Percentiles rank a stretch among this genome's conserved stretches.
Conservation (phyloP, 2,329 filamentous ascomycete genomes). For the Xylariaceae sp. region DNA sequence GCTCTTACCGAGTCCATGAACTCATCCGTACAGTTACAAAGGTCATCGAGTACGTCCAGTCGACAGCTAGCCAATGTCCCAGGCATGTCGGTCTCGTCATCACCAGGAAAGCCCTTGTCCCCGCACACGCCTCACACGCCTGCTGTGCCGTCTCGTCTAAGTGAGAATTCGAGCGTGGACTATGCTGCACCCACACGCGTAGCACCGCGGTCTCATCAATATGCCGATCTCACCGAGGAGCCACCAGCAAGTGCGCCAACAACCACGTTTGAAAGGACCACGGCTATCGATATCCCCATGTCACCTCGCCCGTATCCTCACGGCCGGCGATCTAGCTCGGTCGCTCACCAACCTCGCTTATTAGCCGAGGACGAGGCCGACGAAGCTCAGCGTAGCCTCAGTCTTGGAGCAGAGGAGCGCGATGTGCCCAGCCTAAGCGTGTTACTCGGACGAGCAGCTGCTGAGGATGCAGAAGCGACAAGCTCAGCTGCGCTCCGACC, state of each 20-base stretch:
- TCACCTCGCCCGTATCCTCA: slow-evolving; percentile 59
- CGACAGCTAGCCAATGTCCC: slow-evolving; percentile 57
- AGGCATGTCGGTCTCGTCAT: slow-evolving; percentile 79
- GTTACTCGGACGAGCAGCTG: slow-evolving; percentile 46
- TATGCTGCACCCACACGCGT: slow-evolving; percentile 40
- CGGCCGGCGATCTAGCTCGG: slow-evolving; percentile 64
- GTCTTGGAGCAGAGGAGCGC: slow-evolving; percentile 61
- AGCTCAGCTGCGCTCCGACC: slow-evolving; percentile 36
- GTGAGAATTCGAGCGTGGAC: slow-evolving; percentile 80
- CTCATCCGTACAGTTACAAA: slow-evolving; percentile 79
- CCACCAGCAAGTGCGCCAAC: slow-evolving; percentile 35
- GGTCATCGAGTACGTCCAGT: slow-evolving; percentile 72
- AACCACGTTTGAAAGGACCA: slow-evolving; percentile 49
- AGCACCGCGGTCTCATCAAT: slow-evolving; percentile 23
- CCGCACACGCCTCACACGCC: slow-evolving; percentile 91
- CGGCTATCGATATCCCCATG: slow-evolving; percentile 69
- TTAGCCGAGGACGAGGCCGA: slow-evolving; percentile 55
- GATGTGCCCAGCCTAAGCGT: slow-evolving; percentile 63
- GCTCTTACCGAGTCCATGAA: slow-evolving; percentile 90
- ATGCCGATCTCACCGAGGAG: slow-evolving; percentile 29
- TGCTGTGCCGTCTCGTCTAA: slow-evolving; percentile 87
- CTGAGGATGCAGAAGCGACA: slow-evolving; percentile 35
- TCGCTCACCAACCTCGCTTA: slow-evolving; percentile 58
- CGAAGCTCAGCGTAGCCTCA: slow-evolving; percentile 64
- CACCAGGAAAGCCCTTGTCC: slow-evolving; percentile 83